phyloP scores from a whole-genome alignment of 2,329 filamentous ascomycete species.

The Ilyonectria sp. region DNA sequence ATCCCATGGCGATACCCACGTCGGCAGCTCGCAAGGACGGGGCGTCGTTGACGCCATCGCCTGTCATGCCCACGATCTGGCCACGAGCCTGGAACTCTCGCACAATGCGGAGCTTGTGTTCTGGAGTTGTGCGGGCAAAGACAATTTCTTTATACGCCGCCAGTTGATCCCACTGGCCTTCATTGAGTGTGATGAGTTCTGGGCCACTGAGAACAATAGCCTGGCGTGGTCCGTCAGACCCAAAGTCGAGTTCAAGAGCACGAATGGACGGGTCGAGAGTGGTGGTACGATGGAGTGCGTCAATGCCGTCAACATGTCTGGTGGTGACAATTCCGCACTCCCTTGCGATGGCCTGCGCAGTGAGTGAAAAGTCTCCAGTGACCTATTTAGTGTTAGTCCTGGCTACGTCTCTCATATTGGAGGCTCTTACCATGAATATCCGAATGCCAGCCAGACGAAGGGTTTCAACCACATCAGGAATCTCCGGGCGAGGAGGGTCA shows the following conservation, averaged over 20 bases:
- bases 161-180: slow-evolving; percentile 78
- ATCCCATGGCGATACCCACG: slow-evolving; percentile 86
- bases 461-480: slow-evolving; percentile 75
- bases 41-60: slow-evolving; percentile 90
- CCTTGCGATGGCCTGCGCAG: slow-evolving; percentile 79
- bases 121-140: slow-evolving; percentile 82
- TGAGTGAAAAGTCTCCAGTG: slow-evolving; percentile 84
- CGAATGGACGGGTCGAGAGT: slow-evolving; percentile 29
- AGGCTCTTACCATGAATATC: slow-evolving; percentile 77
- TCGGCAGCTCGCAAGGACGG: slow-evolving; percentile 86
- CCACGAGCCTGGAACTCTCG: slow-evolving; percentile 77
- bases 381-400: slow-evolving; percentile 58
- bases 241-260: slow-evolving; percentile 13
- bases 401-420: not conserved
- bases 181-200: slow-evolving; percentile 76
- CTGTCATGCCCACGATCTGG: slow-evolving; percentile 85
- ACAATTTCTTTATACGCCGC: slow-evolving; percentile 78
- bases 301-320: slow-evolving; percentile 66
- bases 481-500: slow-evolving; percentile 83
- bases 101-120: slow-evolving; percentile 87
- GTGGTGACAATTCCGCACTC: slow-evolving; percentile 80
- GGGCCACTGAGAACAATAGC: slow-evolving; percentile 76
- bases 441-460: slow-evolving; percentile 79
- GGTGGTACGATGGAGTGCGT: slow-evolving; percentile 61
- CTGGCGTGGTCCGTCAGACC: slow-evolving; percentile 43